Conservation (phyloP, 2,329 filamentous ascomycete genomes). For the Colletotrichum orbiculare region DNA sequence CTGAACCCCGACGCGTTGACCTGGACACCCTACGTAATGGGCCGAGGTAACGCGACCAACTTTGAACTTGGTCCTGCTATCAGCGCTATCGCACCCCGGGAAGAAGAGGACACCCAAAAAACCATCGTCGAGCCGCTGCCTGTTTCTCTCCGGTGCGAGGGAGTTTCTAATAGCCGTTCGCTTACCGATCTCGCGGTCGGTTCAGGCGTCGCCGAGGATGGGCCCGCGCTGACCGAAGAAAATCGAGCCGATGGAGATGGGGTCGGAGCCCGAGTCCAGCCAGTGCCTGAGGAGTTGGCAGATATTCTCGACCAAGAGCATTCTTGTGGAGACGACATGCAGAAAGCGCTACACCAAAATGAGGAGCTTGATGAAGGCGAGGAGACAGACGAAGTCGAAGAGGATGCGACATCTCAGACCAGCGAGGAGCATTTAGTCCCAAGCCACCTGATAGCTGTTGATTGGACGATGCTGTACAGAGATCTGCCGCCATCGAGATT, state of each 20-base stretch:
- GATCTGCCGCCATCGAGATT: conserved; percentile 77
- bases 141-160: background rate
- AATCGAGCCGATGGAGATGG: no score
- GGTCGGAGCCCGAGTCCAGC: no score
- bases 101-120: conserved; percentile 71
- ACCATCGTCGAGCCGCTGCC: conserved; percentile 41
- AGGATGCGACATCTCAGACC: background rate
- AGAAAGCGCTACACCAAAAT: no score
- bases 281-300: no score
- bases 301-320: no score
- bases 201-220: no score
- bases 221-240: no score
- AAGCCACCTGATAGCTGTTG: background rate
- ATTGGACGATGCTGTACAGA: conserved; percentile 62
- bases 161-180: background rate
- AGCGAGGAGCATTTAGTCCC: background rate
- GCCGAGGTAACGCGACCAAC: conserved; percentile 81
- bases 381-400: background rate
- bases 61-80: conserved; percentile 85
- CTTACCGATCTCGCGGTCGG: no score
- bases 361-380: background rate
- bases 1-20: conserved; percentile 83
- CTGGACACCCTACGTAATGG: conserved; percentile 99
- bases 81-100: conserved; percentile 87
- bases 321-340: no score